Evolutionary conservation across 441 rosid genomes (phyloP).

Genomic region (Bocquillonia castaneifolia): DNA sequence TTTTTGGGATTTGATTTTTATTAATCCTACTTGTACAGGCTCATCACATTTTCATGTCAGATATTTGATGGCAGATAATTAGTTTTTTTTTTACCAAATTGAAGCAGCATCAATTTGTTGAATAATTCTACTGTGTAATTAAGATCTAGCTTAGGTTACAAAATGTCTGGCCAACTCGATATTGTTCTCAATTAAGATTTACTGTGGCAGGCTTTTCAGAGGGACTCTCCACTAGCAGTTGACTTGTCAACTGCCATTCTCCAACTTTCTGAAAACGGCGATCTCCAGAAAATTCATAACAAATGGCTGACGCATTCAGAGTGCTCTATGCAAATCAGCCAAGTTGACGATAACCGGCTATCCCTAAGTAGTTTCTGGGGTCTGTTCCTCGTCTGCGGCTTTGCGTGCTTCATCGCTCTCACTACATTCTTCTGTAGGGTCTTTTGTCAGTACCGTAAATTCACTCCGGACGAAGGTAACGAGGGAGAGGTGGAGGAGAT

Average conservation of each 20-base stretch:
- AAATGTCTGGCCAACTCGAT: neutral
- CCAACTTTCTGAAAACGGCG: slow-evolving; percentile 80
- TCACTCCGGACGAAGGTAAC: slow-evolving; percentile 39
- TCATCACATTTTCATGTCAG: neutral
- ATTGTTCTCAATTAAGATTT: slow-evolving; percentile 7
- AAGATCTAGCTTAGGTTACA: neutral
- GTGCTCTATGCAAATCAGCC: slow-evolving; percentile 42
- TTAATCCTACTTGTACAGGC: neutral
- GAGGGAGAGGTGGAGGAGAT: slow-evolving; percentile 41
- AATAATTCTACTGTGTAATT: no score
- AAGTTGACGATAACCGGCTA: slow-evolving; percentile 42
- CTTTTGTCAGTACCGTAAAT: slow-evolving; percentile 51
- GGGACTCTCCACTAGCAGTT: slow-evolving; percentile 87
- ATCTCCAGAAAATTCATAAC: slow-evolving; percentile 65
- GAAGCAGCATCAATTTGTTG: no score
- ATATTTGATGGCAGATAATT: neutral
- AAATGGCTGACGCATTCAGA: slow-evolving; percentile 59
- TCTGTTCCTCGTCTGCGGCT: slow-evolving; percentile 72
- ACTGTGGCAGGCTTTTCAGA: slow-evolving; percentile 66
- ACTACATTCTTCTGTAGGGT: slow-evolving; percentile 47
- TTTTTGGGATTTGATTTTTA: neutral
- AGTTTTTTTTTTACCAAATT: neutral
- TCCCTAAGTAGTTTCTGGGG: slow-evolving; percentile 85
- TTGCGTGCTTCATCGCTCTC: slow-evolving; percentile 57
- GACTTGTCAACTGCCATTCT: slow-evolving; percentile 89